Evolutionary conservation across 306 rosid species (phyloP).

Genomic region (Styphnolobium japonicum): DNA sequence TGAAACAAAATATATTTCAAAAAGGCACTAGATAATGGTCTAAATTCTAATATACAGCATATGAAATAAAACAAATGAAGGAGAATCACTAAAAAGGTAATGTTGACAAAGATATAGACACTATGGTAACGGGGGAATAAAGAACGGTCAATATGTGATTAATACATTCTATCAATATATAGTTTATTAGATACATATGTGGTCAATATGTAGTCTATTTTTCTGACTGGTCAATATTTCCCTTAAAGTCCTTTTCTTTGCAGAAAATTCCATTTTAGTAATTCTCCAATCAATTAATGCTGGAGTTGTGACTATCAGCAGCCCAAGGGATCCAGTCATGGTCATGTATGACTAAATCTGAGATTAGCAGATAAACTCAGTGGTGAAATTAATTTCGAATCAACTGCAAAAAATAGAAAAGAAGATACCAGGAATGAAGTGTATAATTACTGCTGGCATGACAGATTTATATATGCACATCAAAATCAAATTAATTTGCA

Average conservation of each 20-base stretch:
- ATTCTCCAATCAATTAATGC: neutral
- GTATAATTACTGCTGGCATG: neutral
- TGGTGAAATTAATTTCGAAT: neutral
- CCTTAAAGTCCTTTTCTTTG: neutral
- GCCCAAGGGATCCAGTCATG: neutral
- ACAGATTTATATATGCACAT: neutral
- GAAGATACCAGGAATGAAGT: neutral
- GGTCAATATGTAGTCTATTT: too few relatives aligned
- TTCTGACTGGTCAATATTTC: too few relatives aligned
- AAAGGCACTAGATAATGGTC: constrained; percentile 1
- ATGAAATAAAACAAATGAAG: neutral
- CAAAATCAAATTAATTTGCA: constrained; percentile 2
- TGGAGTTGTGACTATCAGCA: neutral
- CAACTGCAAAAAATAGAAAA: neutral
- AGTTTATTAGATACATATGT: too few relatives aligned
- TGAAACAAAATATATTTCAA: constrained; percentile 43
- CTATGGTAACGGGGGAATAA: neutral
- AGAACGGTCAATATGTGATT: neutral
- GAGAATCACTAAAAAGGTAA: neutral
- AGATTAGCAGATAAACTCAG: neutral
- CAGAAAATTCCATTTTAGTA: constrained; percentile 1
- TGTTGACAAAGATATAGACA: neutral
- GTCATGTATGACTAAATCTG: neutral
- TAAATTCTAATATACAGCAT: neutral
- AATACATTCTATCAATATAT: too few relatives aligned